These are phyloP conservation scores for Eudorina sp. DNA, from an alignment of 139 green algal genomes.

Conservation along the genomic window DNA sequence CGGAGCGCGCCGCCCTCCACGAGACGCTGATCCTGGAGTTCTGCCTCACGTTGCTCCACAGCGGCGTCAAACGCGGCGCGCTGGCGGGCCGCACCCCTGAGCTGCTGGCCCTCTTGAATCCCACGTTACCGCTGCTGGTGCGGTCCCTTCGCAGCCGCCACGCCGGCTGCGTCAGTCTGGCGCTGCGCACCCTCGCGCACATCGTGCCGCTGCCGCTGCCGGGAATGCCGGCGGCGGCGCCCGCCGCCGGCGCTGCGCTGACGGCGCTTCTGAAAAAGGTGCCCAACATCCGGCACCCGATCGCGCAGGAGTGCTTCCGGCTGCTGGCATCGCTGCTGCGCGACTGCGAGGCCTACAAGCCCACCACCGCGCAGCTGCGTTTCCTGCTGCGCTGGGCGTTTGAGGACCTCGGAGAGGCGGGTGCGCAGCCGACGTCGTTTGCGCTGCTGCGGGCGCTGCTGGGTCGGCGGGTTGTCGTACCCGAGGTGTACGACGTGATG, in stretches of 20 bases:
- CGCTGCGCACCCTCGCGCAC: constrained; percentile 71
- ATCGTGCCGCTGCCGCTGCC: constrained; percentile 74
- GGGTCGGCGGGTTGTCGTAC: constrained; percentile 81
- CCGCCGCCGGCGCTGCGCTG: constrained; percentile 60
- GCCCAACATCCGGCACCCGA: constrained; percentile 67
- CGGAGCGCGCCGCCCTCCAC: constrained; percentile 67
- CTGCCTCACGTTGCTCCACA: constrained; percentile 82
- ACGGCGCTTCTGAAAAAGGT: constrained; percentile 72
- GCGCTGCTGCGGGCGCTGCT: constrained; percentile 86
- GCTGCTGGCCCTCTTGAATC: constrained; percentile 71
- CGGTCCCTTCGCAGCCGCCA: constrained; percentile 66
- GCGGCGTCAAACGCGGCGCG: constrained; percentile 36
- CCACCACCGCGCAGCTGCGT: constrained; percentile 74
- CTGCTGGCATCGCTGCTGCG: constrained; percentile 84
- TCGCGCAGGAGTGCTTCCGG: constrained; percentile 72
- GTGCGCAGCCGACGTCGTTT: constrained; percentile 72
- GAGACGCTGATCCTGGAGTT: constrained; percentile 87
- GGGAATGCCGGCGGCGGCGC: constrained; percentile 52
- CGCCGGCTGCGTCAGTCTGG: constrained; percentile 60
- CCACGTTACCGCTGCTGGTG: constrained; percentile 82
- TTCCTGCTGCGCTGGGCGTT: constrained; percentile 87
- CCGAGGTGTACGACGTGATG: constrained; percentile 96
- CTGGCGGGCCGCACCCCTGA: constrained; percentile 55
- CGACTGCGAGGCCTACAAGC: constrained; percentile 73
- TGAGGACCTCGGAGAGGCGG: constrained; percentile 70